These are phyloP conservation scores for Fraxinus latifolia DNA, from an alignment of 305 asterid genomes.

Conservation along the genomic window DNA sequence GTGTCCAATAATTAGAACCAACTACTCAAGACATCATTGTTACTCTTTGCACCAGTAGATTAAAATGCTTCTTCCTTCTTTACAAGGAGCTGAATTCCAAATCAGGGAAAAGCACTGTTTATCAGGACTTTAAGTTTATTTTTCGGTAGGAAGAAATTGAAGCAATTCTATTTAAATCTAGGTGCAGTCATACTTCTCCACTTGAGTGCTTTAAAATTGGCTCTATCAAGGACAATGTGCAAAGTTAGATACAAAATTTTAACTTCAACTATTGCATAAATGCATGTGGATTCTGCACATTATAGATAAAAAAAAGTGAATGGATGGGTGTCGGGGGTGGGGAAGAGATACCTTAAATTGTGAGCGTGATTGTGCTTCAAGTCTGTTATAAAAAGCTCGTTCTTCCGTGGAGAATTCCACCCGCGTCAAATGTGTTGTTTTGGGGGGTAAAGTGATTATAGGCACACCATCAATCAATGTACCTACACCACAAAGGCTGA, in stretches of 20 bases:
- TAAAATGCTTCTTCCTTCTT: background rate
- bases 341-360: constrained; percentile 73
- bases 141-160: background rate
- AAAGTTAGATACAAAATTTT: background rate
- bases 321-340: background rate
- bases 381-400: constrained; percentile 66
- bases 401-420: constrained; percentile 87
- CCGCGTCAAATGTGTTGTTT: constrained; percentile 54
- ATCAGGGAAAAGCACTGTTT: background rate
- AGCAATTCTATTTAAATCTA: background rate
- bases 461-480: constrained; percentile 69
- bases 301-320: constrained; percentile 1
- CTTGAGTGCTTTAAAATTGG: background rate
- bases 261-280: constrained; percentile 8
- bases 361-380: constrained; percentile 75
- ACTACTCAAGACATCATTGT: background rate
- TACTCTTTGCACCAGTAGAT: background rate
- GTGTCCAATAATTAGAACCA: background rate
- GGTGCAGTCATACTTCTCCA: background rate
- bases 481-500: constrained; percentile 43
- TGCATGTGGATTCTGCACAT: constrained; percentile 10
- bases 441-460: constrained; percentile 78
- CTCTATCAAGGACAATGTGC: background rate
- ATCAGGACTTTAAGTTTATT: background rate
- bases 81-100: background rate